A percentile compares a stretch with the other conserved stretches of the same genome.
Evolutionary conservation across 306 rosid genomes (phyloP).

Genomic region (Sphenostylis stenocarpa): DNA sequence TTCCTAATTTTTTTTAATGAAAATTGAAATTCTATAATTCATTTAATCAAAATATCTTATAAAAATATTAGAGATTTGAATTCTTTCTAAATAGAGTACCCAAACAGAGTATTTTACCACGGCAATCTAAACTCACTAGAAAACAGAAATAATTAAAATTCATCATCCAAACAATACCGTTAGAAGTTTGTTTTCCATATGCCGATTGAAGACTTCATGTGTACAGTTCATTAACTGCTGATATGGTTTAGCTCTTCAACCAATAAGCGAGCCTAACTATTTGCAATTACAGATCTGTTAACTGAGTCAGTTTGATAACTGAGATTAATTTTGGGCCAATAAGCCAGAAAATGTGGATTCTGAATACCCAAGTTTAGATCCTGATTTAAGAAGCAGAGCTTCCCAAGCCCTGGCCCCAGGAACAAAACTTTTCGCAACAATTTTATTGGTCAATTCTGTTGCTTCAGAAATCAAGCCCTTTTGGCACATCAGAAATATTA

Average conservation of each 20-base stretch:
- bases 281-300: background rate
- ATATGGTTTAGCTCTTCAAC: conserved; percentile 7
- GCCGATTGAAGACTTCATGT: background rate
- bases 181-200: background rate
- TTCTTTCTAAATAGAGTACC: background rate
- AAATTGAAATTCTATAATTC: too few relatives aligned
- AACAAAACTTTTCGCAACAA: conserved; percentile 42
- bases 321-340: conserved; percentile 34
- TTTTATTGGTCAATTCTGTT: conserved; percentile 47
- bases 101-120: background rate
- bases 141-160: background rate
- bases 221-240: background rate
- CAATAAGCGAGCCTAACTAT: background rate
- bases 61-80: too few relatives aligned
- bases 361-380: conserved; percentile 32
- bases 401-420: conserved; percentile 67
- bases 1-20: background rate
- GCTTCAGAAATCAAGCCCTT: conserved; percentile 55
- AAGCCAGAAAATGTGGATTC: conserved; percentile 46
- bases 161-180: too few relatives aligned
- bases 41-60: background rate
- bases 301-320: background rate
- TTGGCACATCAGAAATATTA: conserved; percentile 56
- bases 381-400: conserved; percentile 46
- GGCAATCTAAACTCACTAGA: background rate